Percentiles rank a stretch among this genome's conserved stretches.
These are phyloP conservation scores for Apiospora marii DNA, from an alignment of 2,329 filamentous ascomycete species.

Conservation along the genomic window DNA sequence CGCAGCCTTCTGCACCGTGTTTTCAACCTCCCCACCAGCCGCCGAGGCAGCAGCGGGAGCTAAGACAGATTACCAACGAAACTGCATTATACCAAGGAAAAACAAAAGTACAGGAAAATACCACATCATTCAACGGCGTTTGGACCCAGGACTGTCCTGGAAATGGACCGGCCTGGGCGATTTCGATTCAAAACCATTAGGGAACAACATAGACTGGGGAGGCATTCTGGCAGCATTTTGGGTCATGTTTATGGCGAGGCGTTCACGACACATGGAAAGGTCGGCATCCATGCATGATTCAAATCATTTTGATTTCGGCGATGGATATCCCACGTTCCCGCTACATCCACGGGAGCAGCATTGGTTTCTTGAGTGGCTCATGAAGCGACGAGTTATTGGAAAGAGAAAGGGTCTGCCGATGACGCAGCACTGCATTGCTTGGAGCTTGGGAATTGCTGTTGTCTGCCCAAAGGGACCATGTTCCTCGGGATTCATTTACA, in stretches of 20 bases:
- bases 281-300: constrained; percentile 11
- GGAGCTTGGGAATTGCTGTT: constrained; percentile 18
- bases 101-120: constrained; percentile 22
- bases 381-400: not conserved
- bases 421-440: not conserved
- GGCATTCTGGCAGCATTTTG: constrained; percentile 16
- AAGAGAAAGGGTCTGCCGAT: not conserved
- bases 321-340: constrained; percentile 28
- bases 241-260: constrained; percentile 26
- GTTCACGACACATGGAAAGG: constrained; percentile 26
- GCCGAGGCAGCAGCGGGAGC: constrained; percentile 27
- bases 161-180: not conserved
- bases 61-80: constrained; percentile 4
- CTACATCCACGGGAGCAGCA: constrained; percentile 24
- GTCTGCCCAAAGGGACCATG: not conserved
- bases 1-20: constrained; percentile 51
- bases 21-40: constrained; percentile 40
- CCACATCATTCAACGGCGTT: constrained; percentile 23
- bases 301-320: constrained; percentile 17
- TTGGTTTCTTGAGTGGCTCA: constrained; percentile 22
- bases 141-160: not conserved
- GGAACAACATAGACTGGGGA: constrained; percentile 20
- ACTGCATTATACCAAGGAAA: constrained; percentile 16
- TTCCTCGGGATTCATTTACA: not conserved
- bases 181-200: constrained; percentile 18